Evolutionary conservation across 345 rosid genomes (phyloP), one percentile per base, ranked within the genome.

Genomic region (Syzygium grande): DNA sequence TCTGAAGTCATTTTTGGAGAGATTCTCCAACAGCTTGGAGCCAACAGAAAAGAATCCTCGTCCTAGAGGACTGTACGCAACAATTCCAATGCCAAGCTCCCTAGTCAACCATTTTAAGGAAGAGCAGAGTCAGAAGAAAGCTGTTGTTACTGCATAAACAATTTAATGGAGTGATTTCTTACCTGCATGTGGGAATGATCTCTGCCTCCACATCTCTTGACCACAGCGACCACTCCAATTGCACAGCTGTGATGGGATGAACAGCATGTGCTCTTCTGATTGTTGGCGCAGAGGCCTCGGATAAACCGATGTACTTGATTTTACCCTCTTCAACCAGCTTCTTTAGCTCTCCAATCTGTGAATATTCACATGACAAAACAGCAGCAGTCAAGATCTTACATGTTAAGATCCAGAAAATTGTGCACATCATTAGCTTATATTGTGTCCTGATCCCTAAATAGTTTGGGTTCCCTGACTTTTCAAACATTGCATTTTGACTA

Each of bases 161-260:
- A 84, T 41, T 27, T 29, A 84, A 49, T n/a, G 4, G 51, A 85
- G 51, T 68, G 25, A 21, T 14, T 22, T 52, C 17, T 52, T 17
- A 84, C 92, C 90, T 90, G 89, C 91, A 89, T 29, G 90, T 90
- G 6, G 94, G 94, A 87, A 94, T 77, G 80, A 95, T 94, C 43
- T 94, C 97, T 89, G 92, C 93, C 92, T 96, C 97, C 51, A 92
- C 96, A 88, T 95, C 99, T 89, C 99, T 92, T 1, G 95, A 58
- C 99, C 99, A 96, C 73, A 96, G 89, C 4, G 99, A 96, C 99
- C 98, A 96, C 87, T 95, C 99, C 52, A 95, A 86, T 77, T 95
- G 96, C 38, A 95, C 91, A 2, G 96, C 98, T 12, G 94, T 95
- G 51, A 96, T 89, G 0, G 98, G 98, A 84, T 96, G 99, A 90